Conservation (phyloP, 2,329 filamentous ascomycete species). For the Calonectria montana region DNA sequence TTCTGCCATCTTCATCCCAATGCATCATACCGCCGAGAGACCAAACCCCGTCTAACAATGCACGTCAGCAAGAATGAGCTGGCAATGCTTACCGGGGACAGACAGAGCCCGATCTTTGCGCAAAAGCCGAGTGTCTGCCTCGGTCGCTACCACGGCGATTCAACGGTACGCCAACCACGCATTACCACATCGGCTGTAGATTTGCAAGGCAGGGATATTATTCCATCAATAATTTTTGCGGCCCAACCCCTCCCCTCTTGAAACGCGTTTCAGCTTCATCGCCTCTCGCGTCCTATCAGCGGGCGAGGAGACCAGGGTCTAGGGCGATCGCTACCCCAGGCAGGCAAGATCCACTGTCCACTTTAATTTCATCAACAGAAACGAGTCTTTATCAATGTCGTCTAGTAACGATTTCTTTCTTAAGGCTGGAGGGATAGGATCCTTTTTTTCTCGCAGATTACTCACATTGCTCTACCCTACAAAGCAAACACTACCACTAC, state of each 20-base stretch:
- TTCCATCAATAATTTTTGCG: not conserved
- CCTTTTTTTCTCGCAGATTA: too few relatives aligned
- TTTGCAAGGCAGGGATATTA: not conserved
- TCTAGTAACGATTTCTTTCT: not conserved
- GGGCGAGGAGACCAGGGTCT: not conserved
- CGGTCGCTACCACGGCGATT: not conserved
- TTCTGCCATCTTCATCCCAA: too few relatives aligned
- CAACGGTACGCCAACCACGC: not conserved
- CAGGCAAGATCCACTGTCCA: not conserved
- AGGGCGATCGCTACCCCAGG: not conserved
- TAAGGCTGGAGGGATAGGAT: too few relatives aligned
- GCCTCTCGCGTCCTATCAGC: not conserved
- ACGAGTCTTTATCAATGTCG: not conserved
- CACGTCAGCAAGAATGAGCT: too few relatives aligned
- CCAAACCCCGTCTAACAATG: too few relatives aligned
- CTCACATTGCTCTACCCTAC: too few relatives aligned
- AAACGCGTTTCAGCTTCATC: constrained; percentile 12
- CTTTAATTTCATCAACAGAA: not conserved
- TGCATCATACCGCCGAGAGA: too few relatives aligned
- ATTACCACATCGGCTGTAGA: not conserved
- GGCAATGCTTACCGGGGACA: not conserved
- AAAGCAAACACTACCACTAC: too few relatives aligned
- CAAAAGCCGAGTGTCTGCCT: not conserved
- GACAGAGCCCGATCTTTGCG: not conserved
- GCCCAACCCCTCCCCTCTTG: not conserved